phyloP scores from a whole-genome alignment of 108 stramenopile genomes.

The Skeletonema tropicum region DNA sequence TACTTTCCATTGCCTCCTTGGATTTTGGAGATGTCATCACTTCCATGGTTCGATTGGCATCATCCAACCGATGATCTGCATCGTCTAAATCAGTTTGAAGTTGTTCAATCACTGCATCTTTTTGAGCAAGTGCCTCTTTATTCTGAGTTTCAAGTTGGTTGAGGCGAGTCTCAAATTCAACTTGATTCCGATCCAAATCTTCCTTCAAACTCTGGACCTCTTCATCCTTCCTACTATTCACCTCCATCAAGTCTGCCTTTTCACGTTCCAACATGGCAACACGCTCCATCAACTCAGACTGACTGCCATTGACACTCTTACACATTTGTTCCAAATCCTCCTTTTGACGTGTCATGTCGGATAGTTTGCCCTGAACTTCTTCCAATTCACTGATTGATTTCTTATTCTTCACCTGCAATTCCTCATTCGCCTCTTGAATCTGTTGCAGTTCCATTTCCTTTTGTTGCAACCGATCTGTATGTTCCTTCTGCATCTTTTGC shows the following conservation, averaged over 20 bases:
- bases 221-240: conserved; percentile 1
- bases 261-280: conserved; percentile 2
- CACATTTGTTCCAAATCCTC: neutral
- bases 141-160: neutral
- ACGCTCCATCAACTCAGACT: conserved; percentile 3
- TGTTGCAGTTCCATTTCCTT: neutral
- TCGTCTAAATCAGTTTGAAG: neutral
- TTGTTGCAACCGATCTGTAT: neutral
- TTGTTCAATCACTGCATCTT: neutral
- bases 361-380: conserved; percentile 1
- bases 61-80: neutral
- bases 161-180: neutral
- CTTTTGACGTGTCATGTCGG: neutral
- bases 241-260: neutral
- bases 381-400: neutral
- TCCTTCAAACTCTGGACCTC: conserved; percentile 11
- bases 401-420: conserved; percentile 9
- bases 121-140: neutral
- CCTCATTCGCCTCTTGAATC: neutral
- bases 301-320: neutral
- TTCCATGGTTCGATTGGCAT: neutral
- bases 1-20: neutral
- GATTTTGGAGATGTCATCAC: neutral
- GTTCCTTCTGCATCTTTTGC: neutral
- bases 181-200: neutral